phyloP scores from a whole-genome alignment of 345 rosid genomes.

The sweet orange (Citrus sinensis) region DNA sequence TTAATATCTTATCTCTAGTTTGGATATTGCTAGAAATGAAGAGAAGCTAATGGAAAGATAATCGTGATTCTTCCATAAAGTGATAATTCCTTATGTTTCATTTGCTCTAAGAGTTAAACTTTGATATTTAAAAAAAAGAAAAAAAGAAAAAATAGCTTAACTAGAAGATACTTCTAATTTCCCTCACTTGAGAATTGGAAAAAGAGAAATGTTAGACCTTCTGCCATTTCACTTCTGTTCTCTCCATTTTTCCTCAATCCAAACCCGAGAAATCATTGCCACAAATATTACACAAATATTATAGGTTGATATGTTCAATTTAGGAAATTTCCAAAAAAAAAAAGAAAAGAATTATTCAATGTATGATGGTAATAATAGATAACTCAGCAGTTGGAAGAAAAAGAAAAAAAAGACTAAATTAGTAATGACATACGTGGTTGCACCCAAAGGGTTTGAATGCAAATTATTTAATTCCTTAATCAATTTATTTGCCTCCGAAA shows the following conservation, averaged over 20 bases:
- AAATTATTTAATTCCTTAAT: slow-evolving; percentile 48
- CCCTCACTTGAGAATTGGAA: not conserved
- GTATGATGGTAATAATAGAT: not conserved
- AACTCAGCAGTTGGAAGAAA: not conserved
- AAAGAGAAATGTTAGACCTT: not conserved
- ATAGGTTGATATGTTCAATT: not conserved
- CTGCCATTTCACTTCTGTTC: not conserved
- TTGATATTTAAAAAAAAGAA: not conserved
- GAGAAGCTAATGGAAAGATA: not conserved
- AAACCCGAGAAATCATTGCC: slow-evolving; percentile 1
- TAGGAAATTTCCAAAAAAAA: not conserved
- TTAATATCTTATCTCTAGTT: not conserved
- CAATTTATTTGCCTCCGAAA: slow-evolving; percentile 59
- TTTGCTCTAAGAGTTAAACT: not conserved
- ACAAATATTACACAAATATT: not conserved
- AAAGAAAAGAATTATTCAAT: not conserved
- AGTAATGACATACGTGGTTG: slow-evolving; percentile 51
- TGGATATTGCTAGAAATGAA: not conserved
- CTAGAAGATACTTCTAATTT: not conserved
- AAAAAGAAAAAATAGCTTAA: not conserved
- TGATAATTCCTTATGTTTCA: not conserved
- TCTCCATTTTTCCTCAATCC: not conserved
- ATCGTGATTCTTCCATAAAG: not conserved
- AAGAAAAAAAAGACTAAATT: not conserved
- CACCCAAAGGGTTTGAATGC: slow-evolving; percentile 37